These are phyloP conservation scores for Coelastrella sp. DNA, from an alignment of 139 green algal species.

Conservation along the genomic window DNA sequence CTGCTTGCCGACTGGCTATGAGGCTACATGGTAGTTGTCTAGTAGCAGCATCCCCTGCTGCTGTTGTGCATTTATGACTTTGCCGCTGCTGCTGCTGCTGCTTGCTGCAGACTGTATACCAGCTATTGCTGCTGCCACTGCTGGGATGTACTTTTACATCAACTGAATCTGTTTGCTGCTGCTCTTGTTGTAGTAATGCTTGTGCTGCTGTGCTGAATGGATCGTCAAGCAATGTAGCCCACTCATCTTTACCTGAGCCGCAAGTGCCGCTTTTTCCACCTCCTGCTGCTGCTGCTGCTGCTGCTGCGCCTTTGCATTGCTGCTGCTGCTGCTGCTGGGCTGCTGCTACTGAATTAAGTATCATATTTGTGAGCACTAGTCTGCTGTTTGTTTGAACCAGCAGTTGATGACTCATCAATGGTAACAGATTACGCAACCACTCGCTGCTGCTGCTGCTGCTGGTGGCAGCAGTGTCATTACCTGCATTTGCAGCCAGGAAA, in stretches of 20 bases:
- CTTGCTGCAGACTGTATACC: background rate
- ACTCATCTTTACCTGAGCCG: background rate
- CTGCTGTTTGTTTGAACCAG: slow-evolving; percentile 33
- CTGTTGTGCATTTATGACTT: no score
- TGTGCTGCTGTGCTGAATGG: slow-evolving; percentile 8
- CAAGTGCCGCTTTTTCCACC: background rate
- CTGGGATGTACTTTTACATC: background rate
- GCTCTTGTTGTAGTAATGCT: background rate
- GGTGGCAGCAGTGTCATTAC: background rate
- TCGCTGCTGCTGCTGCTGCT: background rate
- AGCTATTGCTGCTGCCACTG: background rate
- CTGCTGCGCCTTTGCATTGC: slow-evolving; percentile 4
- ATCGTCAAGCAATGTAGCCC: background rate
- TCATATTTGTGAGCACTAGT: slow-evolving; percentile 15
- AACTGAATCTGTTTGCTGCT: slow-evolving; percentile 6
- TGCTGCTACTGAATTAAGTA: background rate
- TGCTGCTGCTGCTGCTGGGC: slow-evolving; percentile 24
- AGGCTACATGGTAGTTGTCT: background rate
- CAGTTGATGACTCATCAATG: slow-evolving; percentile 21
- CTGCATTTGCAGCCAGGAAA: background rate
- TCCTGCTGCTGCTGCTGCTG: slow-evolving; percentile 31
- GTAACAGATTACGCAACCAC: background rate
- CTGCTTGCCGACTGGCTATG: no score
- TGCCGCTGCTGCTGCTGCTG: slow-evolving; percentile 3
- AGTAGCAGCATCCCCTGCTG: background rate